A percentile compares a stretch with the other conserved stretches of the same genome.
Evolutionary conservation across 2,329 filamentous ascomycete species (phyloP).

Genomic region (Epichloe hybrida): DNA sequence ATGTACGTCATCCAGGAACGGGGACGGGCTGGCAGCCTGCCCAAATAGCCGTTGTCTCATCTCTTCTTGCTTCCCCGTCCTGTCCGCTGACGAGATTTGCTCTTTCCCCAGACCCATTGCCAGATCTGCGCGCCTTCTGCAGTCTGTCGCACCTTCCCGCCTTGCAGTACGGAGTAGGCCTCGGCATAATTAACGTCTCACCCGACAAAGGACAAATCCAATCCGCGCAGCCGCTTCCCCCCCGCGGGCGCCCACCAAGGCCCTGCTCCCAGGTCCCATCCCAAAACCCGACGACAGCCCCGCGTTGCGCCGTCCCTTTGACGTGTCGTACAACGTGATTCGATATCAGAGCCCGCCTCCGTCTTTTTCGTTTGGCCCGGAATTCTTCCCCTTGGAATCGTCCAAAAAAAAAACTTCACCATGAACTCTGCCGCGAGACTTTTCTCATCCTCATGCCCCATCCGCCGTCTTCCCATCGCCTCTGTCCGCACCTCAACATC

Average conservation of each 20-base stretch:
- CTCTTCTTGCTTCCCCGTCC: background rate
- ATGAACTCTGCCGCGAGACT: slow-evolving; percentile 18
- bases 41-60: too few relatives aligned
- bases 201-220: too few relatives aligned
- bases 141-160: too few relatives aligned
- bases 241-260: too few relatives aligned
- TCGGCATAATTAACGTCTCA: too few relatives aligned
- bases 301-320: too few relatives aligned
- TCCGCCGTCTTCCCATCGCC: slow-evolving; percentile 16
- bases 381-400: background rate
- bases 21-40: background rate
- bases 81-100: background rate
- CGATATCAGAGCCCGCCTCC: too few relatives aligned
- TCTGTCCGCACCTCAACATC: slow-evolving; percentile 18
- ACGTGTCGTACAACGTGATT: too few relatives aligned
- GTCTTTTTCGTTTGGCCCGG: background rate
- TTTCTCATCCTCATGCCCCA: slow-evolving; percentile 16
- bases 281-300: too few relatives aligned
- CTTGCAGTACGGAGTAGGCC: too few relatives aligned
- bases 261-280: too few relatives aligned
- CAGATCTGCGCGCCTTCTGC: background rate
- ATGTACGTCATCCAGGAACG: slow-evolving; percentile 3
- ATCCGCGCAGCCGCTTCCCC: too few relatives aligned
- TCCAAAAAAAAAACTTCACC: slow-evolving; percentile 6
- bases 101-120: background rate